These are phyloP conservation scores for Aspergillus taichungensis DNA, from an alignment of 495 filamentous ascomycete genomes.

Conservation along the genomic window DNA sequence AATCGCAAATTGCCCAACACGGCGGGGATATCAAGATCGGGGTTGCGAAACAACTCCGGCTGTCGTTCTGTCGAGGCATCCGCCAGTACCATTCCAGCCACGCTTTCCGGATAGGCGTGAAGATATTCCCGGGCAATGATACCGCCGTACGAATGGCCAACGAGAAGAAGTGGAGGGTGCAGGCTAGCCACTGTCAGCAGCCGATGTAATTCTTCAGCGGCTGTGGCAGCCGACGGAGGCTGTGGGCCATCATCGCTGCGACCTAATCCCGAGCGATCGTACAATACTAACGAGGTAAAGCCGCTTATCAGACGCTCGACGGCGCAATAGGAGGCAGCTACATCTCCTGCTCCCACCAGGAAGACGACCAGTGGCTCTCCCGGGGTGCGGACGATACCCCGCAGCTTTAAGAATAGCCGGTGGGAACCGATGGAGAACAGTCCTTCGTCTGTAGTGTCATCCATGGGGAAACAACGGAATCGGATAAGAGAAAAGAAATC, in stretches of 20 bases:
- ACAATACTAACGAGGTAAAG: slow-evolving; percentile 27
- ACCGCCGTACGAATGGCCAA: slow-evolving; percentile 45
- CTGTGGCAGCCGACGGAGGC: slow-evolving; percentile 9
- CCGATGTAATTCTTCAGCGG: slow-evolving; percentile 25
- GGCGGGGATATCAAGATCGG: slow-evolving; percentile 23
- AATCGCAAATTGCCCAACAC: slow-evolving; percentile 23
- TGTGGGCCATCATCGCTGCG: slow-evolving; percentile 20
- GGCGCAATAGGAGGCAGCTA: slow-evolving; percentile 33
- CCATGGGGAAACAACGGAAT: too few species aligned
- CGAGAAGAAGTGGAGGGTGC: slow-evolving; percentile 32
- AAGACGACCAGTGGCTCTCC: slow-evolving; percentile 32
- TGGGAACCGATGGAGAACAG: slow-evolving; percentile 28
- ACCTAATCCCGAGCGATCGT: slow-evolving; percentile 36
- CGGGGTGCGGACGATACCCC: slow-evolving; percentile 13
- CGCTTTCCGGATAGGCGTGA: slow-evolving; percentile 19
- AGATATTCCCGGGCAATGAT: slow-evolving; percentile 42
- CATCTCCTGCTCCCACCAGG: slow-evolving; percentile 38
- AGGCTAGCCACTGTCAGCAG: slow-evolving; percentile 14
- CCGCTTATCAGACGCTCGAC: slow-evolving; percentile 22
- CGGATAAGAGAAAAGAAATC: too few species aligned
- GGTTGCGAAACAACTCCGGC: slow-evolving; percentile 21
- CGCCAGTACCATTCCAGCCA: slow-evolving; percentile 32
- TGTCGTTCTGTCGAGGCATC: slow-evolving; percentile 32
- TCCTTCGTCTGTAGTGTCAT: too few species aligned
- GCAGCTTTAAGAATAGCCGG: slow-evolving; percentile 21